Evolutionary conservation across 495 filamentous ascomycete genomes (phyloP).

Genomic region (Clavariopsis aquatica): DNA sequence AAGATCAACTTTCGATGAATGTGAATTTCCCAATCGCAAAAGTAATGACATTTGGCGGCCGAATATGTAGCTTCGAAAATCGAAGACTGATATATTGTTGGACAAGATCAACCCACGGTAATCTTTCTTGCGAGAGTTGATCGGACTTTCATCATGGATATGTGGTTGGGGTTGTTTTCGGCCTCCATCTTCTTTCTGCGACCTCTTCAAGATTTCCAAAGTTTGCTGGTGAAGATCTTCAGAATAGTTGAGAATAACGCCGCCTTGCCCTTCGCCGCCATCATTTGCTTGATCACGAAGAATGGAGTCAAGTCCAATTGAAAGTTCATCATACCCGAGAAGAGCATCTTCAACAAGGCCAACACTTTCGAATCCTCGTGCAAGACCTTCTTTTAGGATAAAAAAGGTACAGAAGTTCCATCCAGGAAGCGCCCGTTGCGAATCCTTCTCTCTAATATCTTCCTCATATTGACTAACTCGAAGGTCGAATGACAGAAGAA

Average conservation of each 20-base stretch:
- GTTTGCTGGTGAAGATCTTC: constrained; percentile 67
- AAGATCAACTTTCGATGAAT: constrained; percentile 34
- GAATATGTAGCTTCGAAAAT: constrained; percentile 94
- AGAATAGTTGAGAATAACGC: constrained; percentile 66
- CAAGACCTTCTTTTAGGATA: constrained; percentile 91
- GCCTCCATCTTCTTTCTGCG: constrained; percentile 45
- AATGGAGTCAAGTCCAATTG: constrained; percentile 77
- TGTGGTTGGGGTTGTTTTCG: constrained; percentile 58
- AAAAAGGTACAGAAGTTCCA: constrained; percentile 99
- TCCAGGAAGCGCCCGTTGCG: constrained; percentile 82
- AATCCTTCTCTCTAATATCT: constrained; percentile 91
- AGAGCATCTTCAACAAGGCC: constrained; percentile 94
- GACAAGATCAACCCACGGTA: constrained; percentile 91
- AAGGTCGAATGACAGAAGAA: constrained; percentile 85
- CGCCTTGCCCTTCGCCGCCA: constrained; percentile 59
- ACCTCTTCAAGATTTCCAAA: constrained; percentile 26
- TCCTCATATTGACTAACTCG: constrained; percentile 95
- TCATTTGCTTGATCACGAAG: constrained; percentile 70
- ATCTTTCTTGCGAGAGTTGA: constrained; percentile 72
- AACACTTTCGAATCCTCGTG: constrained; percentile 91
- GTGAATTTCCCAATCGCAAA: constrained; percentile 74
- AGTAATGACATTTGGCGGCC: constrained; percentile 82
- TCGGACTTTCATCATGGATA: constrained; percentile 67
- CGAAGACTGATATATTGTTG: constrained; percentile 96
- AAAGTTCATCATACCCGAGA: constrained; percentile 88